Evolutionary conservation across 179 eudicot genomes (phyloP), one percentile per base, ranked within the genome.

Genomic region (Beta corolliflora): DNA sequence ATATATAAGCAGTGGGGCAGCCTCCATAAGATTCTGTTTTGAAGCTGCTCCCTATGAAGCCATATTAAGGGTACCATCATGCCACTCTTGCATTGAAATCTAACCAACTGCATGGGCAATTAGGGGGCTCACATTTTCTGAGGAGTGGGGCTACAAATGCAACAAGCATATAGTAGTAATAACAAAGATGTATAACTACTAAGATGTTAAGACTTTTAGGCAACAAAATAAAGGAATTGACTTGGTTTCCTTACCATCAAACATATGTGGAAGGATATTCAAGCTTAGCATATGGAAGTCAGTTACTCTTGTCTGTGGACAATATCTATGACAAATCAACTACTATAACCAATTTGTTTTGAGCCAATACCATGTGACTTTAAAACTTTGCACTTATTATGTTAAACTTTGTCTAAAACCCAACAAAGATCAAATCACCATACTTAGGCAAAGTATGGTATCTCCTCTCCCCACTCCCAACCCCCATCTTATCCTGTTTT

Each of bases 231-330:
- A 74, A 80, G 44, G 76, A 74, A 58, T 66, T 16, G 70, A 61
- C 61, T 58, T 82, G 81, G 85, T 82, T 75, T 56, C 76, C 50
- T 82, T 78, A 55, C 52, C 76, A 71, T 75, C 76, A 76, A 85
- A 79, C 83, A 82, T 71, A 44, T 45, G 64, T 31, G 53, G 36
- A 31, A n/a, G 61, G 77, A 60, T 25, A 21, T 25, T 56, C 15
- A 72, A 73, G 59, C 18, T 50, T 31, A 29, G 75, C 76, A 75
- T 79, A 80, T 76, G 77, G 21, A 23, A 76, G 60, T 76, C 77
- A 54, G 87, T 85, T 85, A 79, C 71, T 63, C 77, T 78, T 81
- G 87, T 85, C 87, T 74, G 71, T 61, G 56, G 80, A 75, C 84
- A 73, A 53, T 73, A 50, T 41, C 21, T 46, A 72, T 81, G 79